Evolutionary conservation across 768 basidiomycete genomes (phyloP).

Genomic region (Nidula microcarpa): DNA sequence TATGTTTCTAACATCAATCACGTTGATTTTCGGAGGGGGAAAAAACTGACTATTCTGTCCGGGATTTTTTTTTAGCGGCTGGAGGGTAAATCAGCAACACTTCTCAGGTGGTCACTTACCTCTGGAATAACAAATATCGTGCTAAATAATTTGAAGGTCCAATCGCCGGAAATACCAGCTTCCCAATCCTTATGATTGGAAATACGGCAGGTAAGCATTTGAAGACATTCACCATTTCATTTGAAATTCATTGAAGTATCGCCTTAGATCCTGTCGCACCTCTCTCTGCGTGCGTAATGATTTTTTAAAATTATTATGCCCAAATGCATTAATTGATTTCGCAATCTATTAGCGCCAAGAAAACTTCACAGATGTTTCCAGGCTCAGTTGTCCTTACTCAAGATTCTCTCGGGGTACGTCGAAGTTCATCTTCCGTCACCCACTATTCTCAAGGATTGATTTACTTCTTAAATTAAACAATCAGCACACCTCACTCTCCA

Average conservation of each 20-base stretch:
- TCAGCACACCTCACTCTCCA: constrained; percentile 29
- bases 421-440: not conserved
- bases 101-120: not conserved
- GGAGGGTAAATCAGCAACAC: not conserved
- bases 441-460: not conserved
- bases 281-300: constrained; percentile 14
- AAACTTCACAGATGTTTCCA: constrained; percentile 30
- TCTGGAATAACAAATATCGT: not conserved
- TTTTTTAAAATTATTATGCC: not conserved
- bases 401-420: constrained; percentile 34
- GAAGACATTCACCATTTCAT: too few species aligned
- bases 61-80: not conserved
- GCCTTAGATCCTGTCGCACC: constrained; percentile 26
- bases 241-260: not conserved
- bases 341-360: constrained; percentile 28
- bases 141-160: constrained; percentile 18
- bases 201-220: constrained; percentile 32
- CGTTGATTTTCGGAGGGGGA: too few species aligned
- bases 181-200: constrained; percentile 34
- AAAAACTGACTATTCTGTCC: not conserved
- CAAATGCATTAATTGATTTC: not conserved
- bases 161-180: constrained; percentile 31
- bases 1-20: not conserved
- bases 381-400: constrained; percentile 38
- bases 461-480: not conserved